phyloP scores from a whole-genome alignment of 345 rosid genomes.

The Cardamine occulta region DNA sequence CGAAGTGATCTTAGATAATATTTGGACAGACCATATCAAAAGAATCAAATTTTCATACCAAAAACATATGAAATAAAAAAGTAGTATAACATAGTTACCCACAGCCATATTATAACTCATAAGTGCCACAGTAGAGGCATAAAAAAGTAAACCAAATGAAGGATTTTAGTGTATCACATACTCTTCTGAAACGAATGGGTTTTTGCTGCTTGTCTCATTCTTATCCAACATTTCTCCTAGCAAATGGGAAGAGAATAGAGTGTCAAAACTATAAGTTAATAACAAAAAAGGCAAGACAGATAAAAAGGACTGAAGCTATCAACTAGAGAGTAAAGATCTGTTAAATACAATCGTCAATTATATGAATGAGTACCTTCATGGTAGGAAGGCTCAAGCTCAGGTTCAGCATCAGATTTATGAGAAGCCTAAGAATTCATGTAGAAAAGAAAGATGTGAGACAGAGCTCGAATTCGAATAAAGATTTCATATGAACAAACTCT shows the following conservation, averaged over 20 bases:
- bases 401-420: constrained; percentile 8
- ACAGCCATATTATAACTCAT: not conserved
- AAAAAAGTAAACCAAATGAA: constrained; percentile 1
- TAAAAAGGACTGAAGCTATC: not conserved
- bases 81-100: not conserved
- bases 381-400: constrained; percentile 18
- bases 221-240: constrained; percentile 39
- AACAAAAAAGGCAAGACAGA: not conserved
- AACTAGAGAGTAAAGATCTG: constrained; percentile 4
- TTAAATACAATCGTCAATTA: no score
- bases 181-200: constrained; percentile 41
- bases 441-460: not conserved
- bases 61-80: not conserved
- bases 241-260: not conserved
- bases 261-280: constrained; percentile 9
- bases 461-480: not conserved
- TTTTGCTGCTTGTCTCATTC: constrained; percentile 15
- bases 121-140: not conserved
- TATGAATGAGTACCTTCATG: constrained; percentile 29
- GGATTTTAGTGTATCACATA: constrained; percentile 27
- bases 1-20: constrained; percentile 13
- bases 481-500: not conserved
- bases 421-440: constrained; percentile 28
- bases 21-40: constrained; percentile 3
- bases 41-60: constrained; percentile 11